These are phyloP conservation scores for Dentipellis sp. DNA, from an alignment of 768 basidiomycete genomes.

Conservation along the genomic window DNA sequence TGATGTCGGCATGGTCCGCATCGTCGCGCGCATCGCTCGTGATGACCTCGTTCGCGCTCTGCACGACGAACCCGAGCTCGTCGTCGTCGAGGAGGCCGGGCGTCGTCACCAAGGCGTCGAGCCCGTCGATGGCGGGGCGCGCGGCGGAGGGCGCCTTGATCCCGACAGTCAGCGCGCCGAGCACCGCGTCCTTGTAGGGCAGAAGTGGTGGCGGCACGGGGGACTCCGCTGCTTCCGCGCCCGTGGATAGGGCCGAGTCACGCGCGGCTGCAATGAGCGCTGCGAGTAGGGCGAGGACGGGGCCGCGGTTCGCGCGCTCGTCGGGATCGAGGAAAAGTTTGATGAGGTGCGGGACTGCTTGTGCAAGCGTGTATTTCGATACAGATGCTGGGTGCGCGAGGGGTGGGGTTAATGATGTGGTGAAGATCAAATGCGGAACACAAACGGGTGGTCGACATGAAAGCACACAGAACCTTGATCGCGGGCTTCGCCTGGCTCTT, in stretches of 20 bases:
- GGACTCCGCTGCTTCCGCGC: background rate
- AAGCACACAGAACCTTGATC: constrained; percentile 70
- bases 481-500: constrained; percentile 88
- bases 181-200: constrained; percentile 67
- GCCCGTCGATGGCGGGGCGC: constrained; percentile 51
- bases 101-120: constrained; percentile 61
- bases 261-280: constrained; percentile 52
- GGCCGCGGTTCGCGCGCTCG: constrained; percentile 55
- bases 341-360: constrained; percentile 69
- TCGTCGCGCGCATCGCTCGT: constrained; percentile 31
- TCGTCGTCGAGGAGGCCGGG: constrained; percentile 51
- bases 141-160: constrained; percentile 42
- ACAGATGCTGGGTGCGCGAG: constrained; percentile 44
- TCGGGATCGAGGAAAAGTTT: constrained; percentile 65
- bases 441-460: constrained; percentile 74
- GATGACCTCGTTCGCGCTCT: constrained; percentile 64
- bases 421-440: constrained; percentile 14
- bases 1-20: constrained; percentile 30
- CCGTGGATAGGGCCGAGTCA: constrained; percentile 25
- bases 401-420: background rate
- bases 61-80: constrained; percentile 75
- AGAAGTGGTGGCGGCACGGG: constrained; percentile 24
- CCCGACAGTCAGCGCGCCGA: constrained; percentile 55
- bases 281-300: constrained; percentile 57
- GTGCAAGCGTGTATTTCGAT: constrained; percentile 55